A percentile compares a stretch with the other conserved stretches of the same genome.
Evolutionary conservation across 106 monocot genomes (phyloP).

Genomic region (Chionographis japonica): DNA sequence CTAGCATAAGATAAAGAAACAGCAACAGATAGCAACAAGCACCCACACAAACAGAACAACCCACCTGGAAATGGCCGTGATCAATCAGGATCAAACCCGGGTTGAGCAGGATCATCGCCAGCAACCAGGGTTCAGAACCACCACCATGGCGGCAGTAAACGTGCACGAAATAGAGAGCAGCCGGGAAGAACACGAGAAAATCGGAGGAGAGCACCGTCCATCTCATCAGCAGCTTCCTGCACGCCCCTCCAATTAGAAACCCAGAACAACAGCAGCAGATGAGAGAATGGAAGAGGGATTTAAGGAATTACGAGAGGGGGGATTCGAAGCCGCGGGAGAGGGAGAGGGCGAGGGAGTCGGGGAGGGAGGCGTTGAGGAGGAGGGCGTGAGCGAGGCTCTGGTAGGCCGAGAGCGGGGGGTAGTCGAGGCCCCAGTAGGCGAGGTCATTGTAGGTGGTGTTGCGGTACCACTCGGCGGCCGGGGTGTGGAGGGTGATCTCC

Average conservation of each 20-base stretch:
- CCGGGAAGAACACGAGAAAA: constrained; percentile 74
- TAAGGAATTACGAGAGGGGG: constrained; percentile 31
- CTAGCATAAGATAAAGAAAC: not conserved
- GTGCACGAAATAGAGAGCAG: constrained; percentile 57
- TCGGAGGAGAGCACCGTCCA: constrained; percentile 94
- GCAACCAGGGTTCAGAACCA: constrained; percentile 42
- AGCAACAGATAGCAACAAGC: not conserved
- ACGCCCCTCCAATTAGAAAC: not conserved
- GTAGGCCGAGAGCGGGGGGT: constrained; percentile 95
- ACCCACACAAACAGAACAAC: not conserved
- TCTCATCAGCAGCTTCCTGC: constrained; percentile 87
- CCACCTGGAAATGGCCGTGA: constrained; percentile 94
- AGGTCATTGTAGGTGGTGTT: constrained; percentile 76
- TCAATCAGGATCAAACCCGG: constrained; percentile 83
- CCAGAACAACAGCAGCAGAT: not conserved
- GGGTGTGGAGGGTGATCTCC: constrained; percentile 88
- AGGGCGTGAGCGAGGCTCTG: constrained; percentile 75
- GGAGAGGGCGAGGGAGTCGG: constrained; percentile 50
- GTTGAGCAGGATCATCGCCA: constrained; percentile 79
- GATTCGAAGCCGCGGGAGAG: constrained; percentile 83
- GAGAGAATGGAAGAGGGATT: not conserved
- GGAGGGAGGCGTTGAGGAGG: constrained; percentile 59
- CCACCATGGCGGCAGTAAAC: constrained; percentile 31
- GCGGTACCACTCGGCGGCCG: constrained; percentile 67
- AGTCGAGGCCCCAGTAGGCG: constrained; percentile 97